A percentile compares a stretch with the other conserved stretches of the same genome.
Conservation (phyloP, 1,139 yeast species). For the Geotrichum aggregatum region DNA sequence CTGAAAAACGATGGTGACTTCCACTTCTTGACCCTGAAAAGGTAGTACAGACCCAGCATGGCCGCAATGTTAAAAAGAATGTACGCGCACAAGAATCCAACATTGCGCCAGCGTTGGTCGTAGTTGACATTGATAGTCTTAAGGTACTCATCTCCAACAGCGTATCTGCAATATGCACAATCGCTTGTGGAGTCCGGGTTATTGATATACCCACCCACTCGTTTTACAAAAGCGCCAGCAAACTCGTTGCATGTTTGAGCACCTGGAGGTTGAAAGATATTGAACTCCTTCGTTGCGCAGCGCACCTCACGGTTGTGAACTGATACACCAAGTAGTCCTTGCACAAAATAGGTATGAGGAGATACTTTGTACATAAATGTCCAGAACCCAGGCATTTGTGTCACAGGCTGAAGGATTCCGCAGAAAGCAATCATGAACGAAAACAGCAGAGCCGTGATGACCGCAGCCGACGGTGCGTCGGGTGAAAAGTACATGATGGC, state of each 20-base stretch:
- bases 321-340: slow-evolving; percentile 48
- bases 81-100: slow-evolving; percentile 51
- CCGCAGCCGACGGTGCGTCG: slow-evolving; percentile 59
- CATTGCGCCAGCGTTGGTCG: slow-evolving; percentile 52
- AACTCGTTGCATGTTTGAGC: slow-evolving; percentile 57
- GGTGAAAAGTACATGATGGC: slow-evolving; percentile 56
- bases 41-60: slow-evolving; percentile 43
- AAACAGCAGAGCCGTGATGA: slow-evolving; percentile 50
- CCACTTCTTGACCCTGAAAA: slow-evolving; percentile 37
- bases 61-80: slow-evolving; percentile 46
- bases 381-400: slow-evolving; percentile 59
- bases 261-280: slow-evolving; percentile 53
- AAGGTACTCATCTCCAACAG: slow-evolving; percentile 53
- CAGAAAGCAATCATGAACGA: slow-evolving; percentile 53
- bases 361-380: slow-evolving; percentile 63
- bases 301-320: slow-evolving; percentile 52
- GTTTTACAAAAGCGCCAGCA: slow-evolving; percentile 38
- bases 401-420: slow-evolving; percentile 59
- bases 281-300: slow-evolving; percentile 50
- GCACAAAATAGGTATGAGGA: slow-evolving; percentile 63
- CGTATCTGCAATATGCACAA: slow-evolving; percentile 57
- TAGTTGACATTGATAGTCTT: slow-evolving; percentile 44
- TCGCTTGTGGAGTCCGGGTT: slow-evolving; percentile 49
- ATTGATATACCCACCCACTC: slow-evolving; percentile 49
- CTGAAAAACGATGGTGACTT: slow-evolving; percentile 37